Conservation (phyloP, 2,329 filamentous ascomycete species). For the Xylariomycetidae sp. region DNA sequence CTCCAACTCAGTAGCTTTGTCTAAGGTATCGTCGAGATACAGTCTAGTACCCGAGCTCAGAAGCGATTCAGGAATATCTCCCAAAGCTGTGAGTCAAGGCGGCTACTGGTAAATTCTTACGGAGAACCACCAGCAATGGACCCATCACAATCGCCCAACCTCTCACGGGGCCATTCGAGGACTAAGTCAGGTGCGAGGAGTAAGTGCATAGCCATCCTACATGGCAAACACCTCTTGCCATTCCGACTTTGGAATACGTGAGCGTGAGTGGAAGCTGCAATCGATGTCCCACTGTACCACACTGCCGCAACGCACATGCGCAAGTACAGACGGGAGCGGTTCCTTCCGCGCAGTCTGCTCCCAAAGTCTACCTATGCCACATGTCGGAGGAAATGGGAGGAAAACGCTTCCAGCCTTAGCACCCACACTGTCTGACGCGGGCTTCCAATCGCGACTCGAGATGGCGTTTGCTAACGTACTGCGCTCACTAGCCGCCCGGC, state of each 20-base stretch:
- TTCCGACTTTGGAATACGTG: not conserved
- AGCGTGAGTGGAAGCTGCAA: not conserved
- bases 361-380: no score
- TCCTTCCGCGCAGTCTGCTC: not conserved
- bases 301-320: not conserved
- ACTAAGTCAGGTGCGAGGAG: slow-evolving; percentile 22
- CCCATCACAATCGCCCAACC: slow-evolving; percentile 10
- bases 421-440: not conserved
- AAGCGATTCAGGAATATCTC: no score
- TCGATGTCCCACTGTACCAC: not conserved
- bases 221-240: slow-evolving; percentile 1
- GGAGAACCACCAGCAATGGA: slow-evolving; percentile 15
- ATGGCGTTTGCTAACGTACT: slow-evolving; percentile 22
- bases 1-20: no score
- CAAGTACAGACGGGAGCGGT: not conserved
- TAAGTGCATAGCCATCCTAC: slow-evolving; percentile 13
- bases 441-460: not conserved
- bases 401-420: not conserved
- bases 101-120: no score
- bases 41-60: no score
- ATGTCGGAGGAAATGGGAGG: not conserved
- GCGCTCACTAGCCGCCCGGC: slow-evolving; percentile 44
- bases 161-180: slow-evolving; percentile 18
- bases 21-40: no score
- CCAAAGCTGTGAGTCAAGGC: no score